Percentiles rank a stretch among this genome's conserved stretches.
Conservation (phyloP, 169 alveolate species). For the Eimeria brunetti region DNA sequence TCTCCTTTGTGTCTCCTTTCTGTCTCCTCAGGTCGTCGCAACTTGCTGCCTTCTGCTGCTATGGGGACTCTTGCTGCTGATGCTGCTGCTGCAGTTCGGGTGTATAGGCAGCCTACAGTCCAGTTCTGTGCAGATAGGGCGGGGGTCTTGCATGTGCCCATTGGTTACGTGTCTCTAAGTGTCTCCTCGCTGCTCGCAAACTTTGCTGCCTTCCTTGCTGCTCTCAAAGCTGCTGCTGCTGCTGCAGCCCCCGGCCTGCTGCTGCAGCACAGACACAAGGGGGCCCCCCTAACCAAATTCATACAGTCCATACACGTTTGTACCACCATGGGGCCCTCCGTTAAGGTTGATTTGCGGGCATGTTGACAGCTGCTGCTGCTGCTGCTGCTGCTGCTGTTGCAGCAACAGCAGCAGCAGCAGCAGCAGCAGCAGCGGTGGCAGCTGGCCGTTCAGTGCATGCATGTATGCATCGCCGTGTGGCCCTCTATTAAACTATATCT, state of each 20-base stretch:
- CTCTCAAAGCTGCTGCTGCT: constrained; percentile 5
- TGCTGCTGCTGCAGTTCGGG: constrained; percentile 40
- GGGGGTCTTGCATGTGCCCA: constrained; percentile 45
- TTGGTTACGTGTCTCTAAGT: constrained; percentile 38
- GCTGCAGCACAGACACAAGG: background rate
- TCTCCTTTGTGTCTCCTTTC: too few species aligned
- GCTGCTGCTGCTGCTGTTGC: too few species aligned
- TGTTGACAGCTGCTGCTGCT: background rate
- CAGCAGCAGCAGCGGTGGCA: background rate
- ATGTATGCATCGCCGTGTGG: background rate
- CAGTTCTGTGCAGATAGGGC: constrained; percentile 48
- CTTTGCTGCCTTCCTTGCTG: background rate
- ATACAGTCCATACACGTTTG: background rate
- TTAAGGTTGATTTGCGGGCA: background rate
- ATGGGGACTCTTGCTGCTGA: constrained; percentile 66
- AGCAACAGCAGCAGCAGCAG: background rate
- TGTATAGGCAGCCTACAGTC: constrained; percentile 65
- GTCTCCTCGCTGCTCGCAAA: constrained; percentile 3
- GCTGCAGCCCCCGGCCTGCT: background rate
- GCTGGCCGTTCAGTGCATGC: too few species aligned
- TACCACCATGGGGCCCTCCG: constrained; percentile 30
- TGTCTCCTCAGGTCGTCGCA: constrained; percentile 54
- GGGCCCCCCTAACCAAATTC: background rate
- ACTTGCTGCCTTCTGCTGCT: constrained; percentile 55
- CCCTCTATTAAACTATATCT: background rate